Conservation (phyloP, 2,329 filamentous ascomycete species). For the Graphilbum sp. region DNA sequence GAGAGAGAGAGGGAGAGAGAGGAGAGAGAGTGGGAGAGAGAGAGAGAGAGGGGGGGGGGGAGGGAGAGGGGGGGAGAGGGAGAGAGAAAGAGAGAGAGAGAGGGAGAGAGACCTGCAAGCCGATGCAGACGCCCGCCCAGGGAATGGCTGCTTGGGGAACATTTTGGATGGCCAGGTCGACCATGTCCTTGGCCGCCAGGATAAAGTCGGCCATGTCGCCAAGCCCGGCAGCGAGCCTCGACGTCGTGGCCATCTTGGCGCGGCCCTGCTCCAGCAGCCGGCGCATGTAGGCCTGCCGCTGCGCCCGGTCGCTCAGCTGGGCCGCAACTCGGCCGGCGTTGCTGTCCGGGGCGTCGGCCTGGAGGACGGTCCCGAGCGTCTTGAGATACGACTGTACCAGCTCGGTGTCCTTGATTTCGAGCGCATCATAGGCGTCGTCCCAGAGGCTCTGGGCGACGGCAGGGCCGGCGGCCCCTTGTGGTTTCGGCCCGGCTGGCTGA, state of each 20-base stretch:
- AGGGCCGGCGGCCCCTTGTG: too few species aligned
- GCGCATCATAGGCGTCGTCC: slow-evolving; percentile 14
- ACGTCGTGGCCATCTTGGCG: slow-evolving; percentile 12
- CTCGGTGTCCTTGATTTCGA: slow-evolving; percentile 12
- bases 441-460: slow-evolving; percentile 8
- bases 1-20: slow-evolving; percentile 7
- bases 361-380: slow-evolving; percentile 8
- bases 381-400: slow-evolving; percentile 12
- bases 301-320: slow-evolving; percentile 4
- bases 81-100: too few species aligned
- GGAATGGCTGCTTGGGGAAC: slow-evolving; percentile 19
- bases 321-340: neutral
- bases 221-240: slow-evolving; percentile 10
- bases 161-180: slow-evolving; percentile 13
- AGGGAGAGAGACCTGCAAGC: slow-evolving; percentile 14
- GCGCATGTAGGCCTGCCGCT: slow-evolving; percentile 13
- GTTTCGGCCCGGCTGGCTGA: too few species aligned
- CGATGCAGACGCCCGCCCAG: slow-evolving; percentile 20
- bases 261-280: slow-evolving; percentile 14
- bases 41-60: too few species aligned
- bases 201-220: slow-evolving; percentile 11
- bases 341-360: neutral
- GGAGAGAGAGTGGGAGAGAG: slow-evolving; percentile 7
- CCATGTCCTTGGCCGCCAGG: slow-evolving; percentile 12
- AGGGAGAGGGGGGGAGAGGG: too few species aligned